Conservation (phyloP, 768 basidiomycete species). For the Xerocomus spinulosus region DNA sequence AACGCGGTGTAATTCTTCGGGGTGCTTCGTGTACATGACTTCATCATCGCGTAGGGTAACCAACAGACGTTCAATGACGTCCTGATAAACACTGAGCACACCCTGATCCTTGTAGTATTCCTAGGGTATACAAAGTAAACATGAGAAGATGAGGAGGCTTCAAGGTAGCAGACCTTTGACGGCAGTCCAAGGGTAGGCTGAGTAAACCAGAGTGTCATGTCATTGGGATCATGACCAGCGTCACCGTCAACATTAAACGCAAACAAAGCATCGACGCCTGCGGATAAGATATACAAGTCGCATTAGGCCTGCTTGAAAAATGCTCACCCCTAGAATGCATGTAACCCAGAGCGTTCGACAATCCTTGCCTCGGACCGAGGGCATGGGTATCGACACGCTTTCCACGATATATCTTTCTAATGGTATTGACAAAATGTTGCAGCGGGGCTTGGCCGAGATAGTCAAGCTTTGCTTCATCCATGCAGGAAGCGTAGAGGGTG, state of each 20-base stretch:
- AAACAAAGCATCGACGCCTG: slow-evolving; percentile 77
- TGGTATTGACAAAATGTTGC: slow-evolving; percentile 54
- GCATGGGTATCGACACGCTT: slow-evolving; percentile 39
- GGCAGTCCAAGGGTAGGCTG: slow-evolving; percentile 81
- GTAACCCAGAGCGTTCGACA: slow-evolving; percentile 82
- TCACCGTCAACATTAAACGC: slow-evolving; percentile 87
- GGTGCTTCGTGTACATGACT: slow-evolving; percentile 14
- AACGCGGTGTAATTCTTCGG: slow-evolving; percentile 19
- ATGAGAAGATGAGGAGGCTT: neutral
- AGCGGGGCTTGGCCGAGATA: slow-evolving; percentile 69
- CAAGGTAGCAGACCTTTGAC: slow-evolving; percentile 55
- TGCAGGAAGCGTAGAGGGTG: slow-evolving; percentile 74
- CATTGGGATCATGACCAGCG: slow-evolving; percentile 77
- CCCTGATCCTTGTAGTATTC: slow-evolving; percentile 85
- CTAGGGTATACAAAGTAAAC: slow-evolving; percentile 32
- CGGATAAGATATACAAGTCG: neutral
- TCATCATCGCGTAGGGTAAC: slow-evolving; percentile 48
- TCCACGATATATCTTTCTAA: slow-evolving; percentile 58
- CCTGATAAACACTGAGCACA: slow-evolving; percentile 64
- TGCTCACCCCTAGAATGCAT: slow-evolving; percentile 77
- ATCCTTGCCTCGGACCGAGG: slow-evolving; percentile 42
- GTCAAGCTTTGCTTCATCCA: slow-evolving; percentile 74
- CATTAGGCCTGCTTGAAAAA: neutral
- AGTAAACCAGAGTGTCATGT: slow-evolving; percentile 81
- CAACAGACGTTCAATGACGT: slow-evolving; percentile 65